A percentile compares a stretch with the other conserved stretches of the same genome.
phyloP scores from a whole-genome alignment of 78 protist genomes.

The Dictyostelium intermedium region DNA sequence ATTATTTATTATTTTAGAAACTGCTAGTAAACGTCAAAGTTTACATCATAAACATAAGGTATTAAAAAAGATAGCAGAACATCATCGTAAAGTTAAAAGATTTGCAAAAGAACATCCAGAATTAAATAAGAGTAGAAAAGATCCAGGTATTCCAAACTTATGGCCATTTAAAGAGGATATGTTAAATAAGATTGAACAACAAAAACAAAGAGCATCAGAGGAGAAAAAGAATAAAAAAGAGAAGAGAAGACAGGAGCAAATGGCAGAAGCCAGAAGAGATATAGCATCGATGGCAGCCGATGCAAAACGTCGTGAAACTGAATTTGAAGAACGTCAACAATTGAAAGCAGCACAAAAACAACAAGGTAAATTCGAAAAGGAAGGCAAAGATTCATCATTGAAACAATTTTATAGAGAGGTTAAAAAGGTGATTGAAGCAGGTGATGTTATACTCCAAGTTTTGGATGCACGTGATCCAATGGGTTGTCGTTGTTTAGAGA shows the following conservation, averaged over 20 bases:
- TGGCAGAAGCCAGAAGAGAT: conserved; percentile 1
- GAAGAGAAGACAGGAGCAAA: conserved; percentile 7
- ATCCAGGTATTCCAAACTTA: conserved; percentile 95
- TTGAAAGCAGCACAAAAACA: neutral
- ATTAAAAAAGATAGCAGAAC: conserved; percentile 60
- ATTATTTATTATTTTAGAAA: neutral
- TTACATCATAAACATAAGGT: conserved; percentile 67
- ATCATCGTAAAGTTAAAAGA: conserved; percentile 69
- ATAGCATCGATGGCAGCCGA: conserved; percentile 56
- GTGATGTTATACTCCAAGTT: conserved; percentile 96
- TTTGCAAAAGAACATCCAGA: conserved; percentile 19
- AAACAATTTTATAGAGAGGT: conserved; percentile 92
- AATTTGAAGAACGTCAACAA: conserved; percentile 59
- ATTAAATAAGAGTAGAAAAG: conserved; percentile 81
- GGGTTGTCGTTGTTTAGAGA: conserved; percentile 94
- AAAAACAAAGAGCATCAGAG: conserved; percentile 38
- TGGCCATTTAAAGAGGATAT: conserved; percentile 93
- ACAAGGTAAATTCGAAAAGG: neutral
- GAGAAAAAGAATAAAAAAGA: conserved; percentile 65
- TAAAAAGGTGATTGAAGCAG: conserved; percentile 88
- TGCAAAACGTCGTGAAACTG: conserved; percentile 38
- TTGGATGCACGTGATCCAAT: conserved; percentile 99
- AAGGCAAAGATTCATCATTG: conserved; percentile 82
- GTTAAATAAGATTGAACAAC: conserved; percentile 69
- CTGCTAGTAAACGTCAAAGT: conserved; percentile 39